A percentile compares a stretch with the other conserved stretches of the same genome.
Conservation (phyloP, 768 basidiomycete species). For the Gymnopilus dilepis region DNA sequence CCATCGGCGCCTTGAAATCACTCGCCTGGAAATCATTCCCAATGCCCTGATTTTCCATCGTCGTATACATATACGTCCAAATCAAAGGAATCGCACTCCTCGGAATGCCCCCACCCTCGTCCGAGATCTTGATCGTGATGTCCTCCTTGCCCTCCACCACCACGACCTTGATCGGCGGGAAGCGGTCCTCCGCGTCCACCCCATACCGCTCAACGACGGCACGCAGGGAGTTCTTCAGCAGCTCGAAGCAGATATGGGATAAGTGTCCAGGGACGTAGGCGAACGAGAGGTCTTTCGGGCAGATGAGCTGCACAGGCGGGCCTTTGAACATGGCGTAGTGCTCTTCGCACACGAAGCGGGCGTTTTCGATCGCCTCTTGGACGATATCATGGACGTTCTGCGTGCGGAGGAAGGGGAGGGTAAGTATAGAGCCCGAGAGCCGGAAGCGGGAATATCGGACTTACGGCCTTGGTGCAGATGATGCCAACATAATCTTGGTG, state of each 20-base stretch:
- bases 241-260: slow-evolving; percentile 95
- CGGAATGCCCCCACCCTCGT: slow-evolving; percentile 96
- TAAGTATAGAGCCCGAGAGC: not conserved
- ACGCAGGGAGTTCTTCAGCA: slow-evolving; percentile 96
- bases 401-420: slow-evolving; percentile 7
- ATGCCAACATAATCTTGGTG: slow-evolving; percentile 96
- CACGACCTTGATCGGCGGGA: slow-evolving; percentile 91
- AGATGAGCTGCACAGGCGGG: slow-evolving; percentile 95
- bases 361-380: slow-evolving; percentile 98
- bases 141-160: slow-evolving; percentile 98
- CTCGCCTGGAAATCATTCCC: slow-evolving; percentile 81
- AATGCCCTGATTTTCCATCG: slow-evolving; percentile 75
- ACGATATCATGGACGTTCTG: slow-evolving; percentile 96
- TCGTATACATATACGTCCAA: slow-evolving; percentile 99
- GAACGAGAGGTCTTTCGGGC: slow-evolving; percentile 84
- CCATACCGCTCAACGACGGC: slow-evolving; percentile 96
- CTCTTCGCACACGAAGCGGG: slow-evolving; percentile 92
- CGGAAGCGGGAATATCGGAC: slow-evolving; percentile 32
- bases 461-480: slow-evolving; percentile 89
- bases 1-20: slow-evolving; percentile 98
- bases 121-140: slow-evolving; percentile 98
- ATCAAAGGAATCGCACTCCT: slow-evolving; percentile 89
- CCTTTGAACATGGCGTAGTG: slow-evolving; percentile 96
- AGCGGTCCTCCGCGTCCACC: slow-evolving; percentile 74
- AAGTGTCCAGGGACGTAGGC: slow-evolving; percentile 97